Evolutionary conservation across 108 stramenopile species (phyloP), one percentile per base, ranked within the genome.

Genomic region (Discostella stelligeroides): DNA sequence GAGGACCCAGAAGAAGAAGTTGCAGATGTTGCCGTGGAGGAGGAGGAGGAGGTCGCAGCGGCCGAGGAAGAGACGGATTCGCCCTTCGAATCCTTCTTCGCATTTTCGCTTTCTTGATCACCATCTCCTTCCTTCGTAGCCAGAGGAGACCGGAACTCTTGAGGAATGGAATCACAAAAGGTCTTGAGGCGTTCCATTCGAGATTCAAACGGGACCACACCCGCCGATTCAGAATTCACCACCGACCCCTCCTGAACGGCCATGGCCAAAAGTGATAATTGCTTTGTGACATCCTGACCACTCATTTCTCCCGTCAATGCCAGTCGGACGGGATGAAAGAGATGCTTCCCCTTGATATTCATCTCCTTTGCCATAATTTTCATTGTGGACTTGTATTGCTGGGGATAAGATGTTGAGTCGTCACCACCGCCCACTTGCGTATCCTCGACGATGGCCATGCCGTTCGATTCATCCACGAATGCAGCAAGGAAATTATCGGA

Each of bases 281-380:
- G 98, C 73, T 95, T 94, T 8, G 97, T 96, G 11, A 98, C 95
- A 80, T 98, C 98, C 76, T 96, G 95, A 23, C 98, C 98, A 60
- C 94, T 95, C 95, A 97, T 97, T 72, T 90, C 92, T 20, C 96
- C 98, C 8, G 98, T 98, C 66, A 98, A 51, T 13, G 94, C 95
- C 47, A 98, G 62, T 50, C 98, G 84, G 0, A 94, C 88, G 13
- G 98, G 98, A 70, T 97, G 97, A 69, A 98, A 97, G 9, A 98
- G 75, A 60, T 89, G 80, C 79, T 96, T 97, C 58, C 96, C 96
- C 71, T 96, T 95, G 15, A 95, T 81, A 12, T 79, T 75, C 67
- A 85, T 63, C 54, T 93, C 89, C 81, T 96, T 96, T 2, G 94
- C 95, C 29, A 96, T 39, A 17, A 60, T 50, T 74, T 97, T 97